Conservation (phyloP, 805 yeast genomes). For the Metahyphopichia silvanorum region DNA sequence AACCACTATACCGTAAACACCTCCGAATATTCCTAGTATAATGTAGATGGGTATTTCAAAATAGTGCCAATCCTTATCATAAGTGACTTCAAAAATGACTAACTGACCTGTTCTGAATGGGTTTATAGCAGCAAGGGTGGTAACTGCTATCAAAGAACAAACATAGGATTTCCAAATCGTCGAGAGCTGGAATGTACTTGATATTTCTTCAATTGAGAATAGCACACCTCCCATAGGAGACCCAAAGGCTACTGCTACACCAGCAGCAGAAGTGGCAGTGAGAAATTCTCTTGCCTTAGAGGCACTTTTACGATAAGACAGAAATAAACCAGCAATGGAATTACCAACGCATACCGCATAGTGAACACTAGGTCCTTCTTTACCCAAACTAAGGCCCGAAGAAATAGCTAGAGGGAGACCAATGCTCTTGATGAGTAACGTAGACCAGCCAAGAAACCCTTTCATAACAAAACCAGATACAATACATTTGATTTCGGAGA, state of each 20-base stretch:
- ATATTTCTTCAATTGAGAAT: conserved; percentile 88
- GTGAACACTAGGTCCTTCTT: conserved; percentile 98
- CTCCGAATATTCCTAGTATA: conserved; percentile 85
- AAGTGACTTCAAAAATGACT: conserved; percentile 88
- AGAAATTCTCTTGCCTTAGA: conserved; percentile 55
- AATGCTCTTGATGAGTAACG: conserved; percentile 70
- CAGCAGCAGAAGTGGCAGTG: conserved; percentile 94
- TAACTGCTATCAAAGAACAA: conserved; percentile 84
- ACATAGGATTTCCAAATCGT: conserved; percentile 91
- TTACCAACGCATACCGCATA: conserved; percentile 97
- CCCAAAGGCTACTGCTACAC: conserved; percentile 98
- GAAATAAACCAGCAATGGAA: conserved; percentile 57
- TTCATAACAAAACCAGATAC: conserved; percentile 83
- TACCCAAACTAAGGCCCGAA: conserved; percentile 90
- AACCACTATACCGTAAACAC: conserved; percentile 79
- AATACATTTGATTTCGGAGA: conserved; percentile 92
- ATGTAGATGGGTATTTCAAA: conserved; percentile 81
- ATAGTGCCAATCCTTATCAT: conserved; percentile 81
- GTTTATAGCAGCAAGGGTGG: conserved; percentile 73
- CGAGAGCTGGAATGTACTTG: conserved; percentile 65
- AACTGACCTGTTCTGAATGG: conserved; percentile 95
- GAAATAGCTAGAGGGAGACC: conserved; percentile 90
- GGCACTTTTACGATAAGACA: conserved; percentile 43
- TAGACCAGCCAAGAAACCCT: conserved; percentile 71
- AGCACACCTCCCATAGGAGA: conserved; percentile 96